Base-by-base conservation (phyloP, 306 rosid genomes). In the Citrullus colocynthis region DNA sequence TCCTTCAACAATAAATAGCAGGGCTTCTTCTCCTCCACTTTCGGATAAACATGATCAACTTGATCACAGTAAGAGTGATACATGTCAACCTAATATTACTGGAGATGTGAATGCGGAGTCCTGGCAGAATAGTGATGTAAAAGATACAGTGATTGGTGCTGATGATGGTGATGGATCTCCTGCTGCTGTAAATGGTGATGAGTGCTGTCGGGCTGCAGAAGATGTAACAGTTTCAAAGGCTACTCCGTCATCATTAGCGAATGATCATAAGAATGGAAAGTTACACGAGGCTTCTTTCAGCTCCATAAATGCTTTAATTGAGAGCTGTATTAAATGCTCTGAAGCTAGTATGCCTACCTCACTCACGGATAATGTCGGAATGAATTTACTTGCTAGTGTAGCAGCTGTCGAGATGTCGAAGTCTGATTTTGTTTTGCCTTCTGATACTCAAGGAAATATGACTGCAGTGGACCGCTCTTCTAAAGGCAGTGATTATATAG, bases 351-450 rank as follows among this genome's bases (percentile, higher is more conserved):
- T 85, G 72, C 80, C 88, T 76, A 79, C 81, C 41, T 87, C 93
- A 32, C 84, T 80, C 75, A 90, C 83, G 34, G 93, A 93, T 80
- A 91, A 93, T 54, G 52, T 82, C 80, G 98, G 98, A 32, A 93
- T 91, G 92, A 90, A 91, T 83, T 83, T 93, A 56, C 97, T 91
- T 18, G 98, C 97, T 60, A 84, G 89, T 78, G 98, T 93, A 67
- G 98, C 96, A 52, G 96, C 97, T 11, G 96, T 89, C 37, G 97
- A 88, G 81, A 90, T 91, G 56, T 85, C 92, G 20, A 87, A 91
- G 86, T 91, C 97, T 69, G 90, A 77, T 66, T 76, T 78, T 77
- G 88, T 81, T 28, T 84, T 94, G 37, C 96, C 97, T 1, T 24
- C 73, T 14, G 85, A 69, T 75, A 87, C 95, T 1, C 90, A 77